Conservation (phyloP, 2,329 filamentous ascomycete species). For the Tolypocladium inflatum region DNA sequence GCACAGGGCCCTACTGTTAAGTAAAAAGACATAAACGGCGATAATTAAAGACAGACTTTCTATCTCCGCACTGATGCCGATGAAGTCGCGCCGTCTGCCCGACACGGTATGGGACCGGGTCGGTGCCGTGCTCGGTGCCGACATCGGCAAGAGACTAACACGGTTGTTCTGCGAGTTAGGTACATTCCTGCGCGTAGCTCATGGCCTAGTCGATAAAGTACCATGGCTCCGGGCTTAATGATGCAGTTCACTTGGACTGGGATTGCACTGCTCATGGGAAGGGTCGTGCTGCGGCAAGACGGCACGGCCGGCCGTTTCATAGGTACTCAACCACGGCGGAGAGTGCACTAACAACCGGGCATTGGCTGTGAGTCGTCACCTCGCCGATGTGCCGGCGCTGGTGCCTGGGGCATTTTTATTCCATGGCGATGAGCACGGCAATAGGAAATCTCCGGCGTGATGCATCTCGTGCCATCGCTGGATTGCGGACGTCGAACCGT, state of each 20-base stretch:
- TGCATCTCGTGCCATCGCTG: not conserved
- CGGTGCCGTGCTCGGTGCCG: conserved; percentile 13
- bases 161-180: not conserved
- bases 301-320: not conserved
- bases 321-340: not conserved
- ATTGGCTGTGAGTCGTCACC: not conserved
- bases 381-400: not conserved
- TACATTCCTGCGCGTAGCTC: not conserved
- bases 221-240: not conserved
- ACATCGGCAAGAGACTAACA: conserved; percentile 9
- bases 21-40: not conserved
- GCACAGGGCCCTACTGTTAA: not conserved
- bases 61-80: not conserved
- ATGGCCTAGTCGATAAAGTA: not conserved
- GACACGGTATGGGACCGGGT: not conserved
- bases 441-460: not conserved
- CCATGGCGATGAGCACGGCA: not conserved
- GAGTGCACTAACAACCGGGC: not conserved
- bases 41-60: not conserved
- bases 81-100: not conserved
- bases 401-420: not conserved
- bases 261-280: not conserved
- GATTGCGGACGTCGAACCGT: not conserved
- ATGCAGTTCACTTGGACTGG: not conserved
- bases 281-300: not conserved